Conservation (phyloP, 1,284 basidiomycete genomes). For the Chalciporus sp. region DNA sequence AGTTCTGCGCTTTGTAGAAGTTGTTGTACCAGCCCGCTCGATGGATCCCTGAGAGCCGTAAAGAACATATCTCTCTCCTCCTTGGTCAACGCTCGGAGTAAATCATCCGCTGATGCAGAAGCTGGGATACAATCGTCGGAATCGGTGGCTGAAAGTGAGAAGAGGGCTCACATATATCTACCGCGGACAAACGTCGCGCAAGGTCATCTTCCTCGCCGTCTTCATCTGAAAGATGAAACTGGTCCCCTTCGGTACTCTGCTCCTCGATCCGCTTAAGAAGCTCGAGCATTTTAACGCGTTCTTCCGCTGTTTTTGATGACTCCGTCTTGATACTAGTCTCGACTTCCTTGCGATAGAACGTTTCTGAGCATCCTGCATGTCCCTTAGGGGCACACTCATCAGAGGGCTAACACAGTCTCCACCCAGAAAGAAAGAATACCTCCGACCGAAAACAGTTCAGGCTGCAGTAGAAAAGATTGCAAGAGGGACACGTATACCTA, state of each 20-base stretch:
- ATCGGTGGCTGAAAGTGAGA: background rate
- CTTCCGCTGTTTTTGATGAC: conserved; percentile 54
- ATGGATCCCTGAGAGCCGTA: conserved; percentile 57
- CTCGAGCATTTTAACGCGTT: conserved; percentile 66
- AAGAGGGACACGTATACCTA: conserved; percentile 78
- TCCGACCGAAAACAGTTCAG: conserved; percentile 75
- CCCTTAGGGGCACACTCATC: conserved; percentile 37
- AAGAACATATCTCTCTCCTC: conserved; percentile 63
- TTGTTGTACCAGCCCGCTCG: conserved; percentile 55
- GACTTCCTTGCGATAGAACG: conserved; percentile 74
- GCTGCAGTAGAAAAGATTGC: conserved; percentile 81
- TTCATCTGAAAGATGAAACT: conserved; percentile 40
- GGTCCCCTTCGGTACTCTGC: conserved; percentile 42
- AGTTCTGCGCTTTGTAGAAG: conserved; percentile 63
- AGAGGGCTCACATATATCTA: conserved; percentile 63
- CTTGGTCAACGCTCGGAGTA: conserved; percentile 65
- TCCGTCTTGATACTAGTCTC: conserved; percentile 58
- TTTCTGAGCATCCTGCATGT: conserved; percentile 74
- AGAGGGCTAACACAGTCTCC: background rate
- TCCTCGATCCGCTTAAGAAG: conserved; percentile 73
- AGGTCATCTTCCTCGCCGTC: conserved; percentile 50
- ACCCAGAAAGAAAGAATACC: conserved; percentile 39
- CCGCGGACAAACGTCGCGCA: conserved; percentile 49
- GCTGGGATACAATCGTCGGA: conserved; percentile 39
- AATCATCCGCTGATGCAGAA: conserved; percentile 51